Evolutionary conservation across 495 filamentous ascomycete genomes (phyloP), one percentile per base, ranked within the genome.

Genomic region (Daldinia decipiens): DNA sequence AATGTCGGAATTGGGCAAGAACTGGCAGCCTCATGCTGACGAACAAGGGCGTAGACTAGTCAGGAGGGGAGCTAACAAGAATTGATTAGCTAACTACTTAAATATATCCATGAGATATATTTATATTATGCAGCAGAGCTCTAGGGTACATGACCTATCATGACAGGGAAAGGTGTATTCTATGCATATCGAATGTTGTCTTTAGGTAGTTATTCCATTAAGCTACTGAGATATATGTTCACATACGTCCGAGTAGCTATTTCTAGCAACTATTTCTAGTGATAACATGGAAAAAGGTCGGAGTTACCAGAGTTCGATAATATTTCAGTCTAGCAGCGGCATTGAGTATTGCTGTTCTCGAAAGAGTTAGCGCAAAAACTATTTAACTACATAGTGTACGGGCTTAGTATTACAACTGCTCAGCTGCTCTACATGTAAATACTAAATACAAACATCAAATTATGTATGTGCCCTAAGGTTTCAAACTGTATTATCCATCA

Each of bases 1-100:
- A 11, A 36, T 38, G 50, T 59, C 54, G 8, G 36, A 64, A 31
- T 39, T 72, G 6, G 69, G 69, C 15, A 67, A 38, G 19, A 61
- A 65, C 5, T 72, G 69, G 69, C 59, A 72, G 19, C 43, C 59
- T 36, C 59, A 36, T 19, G 64, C 67, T 17, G 69, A 72, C 21
- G 59, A 47, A 17, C 19, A 59, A 15, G 69, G 69, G 17, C 69
- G 63, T 31, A 64, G 69, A 17, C 64, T 60, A n/a, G 8, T 45
- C n/a, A 17, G 55, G 13, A 54, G 59, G 11, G 51, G 34, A 12
- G 39, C 38, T 21, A 64, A 45, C 34, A 63, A 59, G 9, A 11
- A 19, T 12, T 47, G 19, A 47, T 19, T 36, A 5, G 11, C 12
- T 13, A 36, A 11, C 34, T 36, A 36, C 34, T 4, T 13, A 36